Conservation (phyloP, 106 monocot species). For the Allium sativum region DNA sequence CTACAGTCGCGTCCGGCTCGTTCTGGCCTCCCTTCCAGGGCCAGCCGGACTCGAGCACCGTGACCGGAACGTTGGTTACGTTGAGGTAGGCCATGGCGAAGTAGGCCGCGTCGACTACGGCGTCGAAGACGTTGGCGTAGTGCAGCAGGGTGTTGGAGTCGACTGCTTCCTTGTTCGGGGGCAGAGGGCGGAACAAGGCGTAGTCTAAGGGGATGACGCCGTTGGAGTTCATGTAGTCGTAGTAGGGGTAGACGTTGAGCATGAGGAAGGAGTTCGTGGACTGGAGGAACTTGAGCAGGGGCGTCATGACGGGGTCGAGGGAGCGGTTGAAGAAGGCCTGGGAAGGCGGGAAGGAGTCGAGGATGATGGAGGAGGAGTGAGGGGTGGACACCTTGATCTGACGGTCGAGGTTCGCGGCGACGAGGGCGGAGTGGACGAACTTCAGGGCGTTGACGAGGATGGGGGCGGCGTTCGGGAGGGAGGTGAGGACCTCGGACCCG, state of each 20-base stretch:
- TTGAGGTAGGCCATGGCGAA: slow-evolving; percentile 93
- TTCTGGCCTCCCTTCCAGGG: slow-evolving; percentile 71
- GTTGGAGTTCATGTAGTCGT: slow-evolving; percentile 92
- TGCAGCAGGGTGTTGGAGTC: slow-evolving; percentile 94
- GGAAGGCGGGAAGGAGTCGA: slow-evolving; percentile 94
- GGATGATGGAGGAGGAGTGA: slow-evolving; percentile 80
- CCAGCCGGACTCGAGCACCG: slow-evolving; percentile 89
- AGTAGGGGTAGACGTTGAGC: slow-evolving; percentile 98
- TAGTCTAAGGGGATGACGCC: slow-evolving; percentile 91
- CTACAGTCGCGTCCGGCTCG: slow-evolving; percentile 76
- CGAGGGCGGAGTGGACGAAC: slow-evolving; percentile 86
- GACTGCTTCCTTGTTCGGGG: slow-evolving; percentile 94
- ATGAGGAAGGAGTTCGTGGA: slow-evolving; percentile 61
- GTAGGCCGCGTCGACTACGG: slow-evolving; percentile 85
- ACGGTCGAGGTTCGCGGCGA: slow-evolving; percentile 74
- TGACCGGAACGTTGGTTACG: slow-evolving; percentile 70
- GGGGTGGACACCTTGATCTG: slow-evolving; percentile 83
- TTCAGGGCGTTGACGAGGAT: slow-evolving; percentile 66
- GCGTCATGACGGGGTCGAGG: slow-evolving; percentile 52
- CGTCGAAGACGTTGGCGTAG: slow-evolving; percentile 97
- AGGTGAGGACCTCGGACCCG: slow-evolving; percentile 79
- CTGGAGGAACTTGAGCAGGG: slow-evolving; percentile 82
- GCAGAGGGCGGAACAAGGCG: slow-evolving; percentile 87
- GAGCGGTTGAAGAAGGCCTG: slow-evolving; percentile 98
- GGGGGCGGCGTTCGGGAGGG: slow-evolving; percentile 81